Evolutionary conservation across 2,329 filamentous ascomycete species (phyloP).

Genomic region (Claviceps monticola): DNA sequence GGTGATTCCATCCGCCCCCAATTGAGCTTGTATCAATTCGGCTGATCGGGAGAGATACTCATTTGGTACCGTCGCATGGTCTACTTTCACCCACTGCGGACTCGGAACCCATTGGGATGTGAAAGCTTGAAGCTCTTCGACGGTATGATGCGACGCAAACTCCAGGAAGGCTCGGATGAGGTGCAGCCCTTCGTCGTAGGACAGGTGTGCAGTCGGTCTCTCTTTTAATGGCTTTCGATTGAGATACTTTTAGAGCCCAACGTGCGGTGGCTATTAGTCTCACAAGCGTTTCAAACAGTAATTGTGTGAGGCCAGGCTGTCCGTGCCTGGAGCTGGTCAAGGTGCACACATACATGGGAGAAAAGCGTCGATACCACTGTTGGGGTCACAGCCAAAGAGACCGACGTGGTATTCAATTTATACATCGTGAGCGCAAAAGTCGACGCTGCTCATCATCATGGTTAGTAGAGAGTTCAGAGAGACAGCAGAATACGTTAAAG

Average conservation of each 20-base stretch:
- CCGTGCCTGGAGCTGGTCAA: background rate
- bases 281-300: background rate
- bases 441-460: background rate
- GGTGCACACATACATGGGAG: conserved; percentile 52
- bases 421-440: conserved; percentile 24
- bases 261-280: background rate
- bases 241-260: conserved; percentile 50
- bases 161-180: conserved; percentile 75
- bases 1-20: conserved; percentile 63
- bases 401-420: conserved; percentile 61
- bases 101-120: conserved; percentile 84
- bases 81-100: conserved; percentile 74
- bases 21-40: conserved; percentile 50
- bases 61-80: conserved; percentile 51
- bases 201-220: conserved; percentile 79
- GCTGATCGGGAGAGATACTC: conserved; percentile 54
- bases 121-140: conserved; percentile 88
- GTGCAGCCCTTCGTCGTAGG: conserved; percentile 84
- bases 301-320: background rate
- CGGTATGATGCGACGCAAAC: conserved; percentile 75
- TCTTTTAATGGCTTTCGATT: conserved; percentile 61
- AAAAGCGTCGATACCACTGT: conserved; percentile 78
- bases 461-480: background rate
- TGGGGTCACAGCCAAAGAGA: conserved; percentile 74
- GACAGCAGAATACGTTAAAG: background rate